Base-by-base conservation (phyloP, 768 basidiomycete species). In the Harrya chromipes region DNA sequence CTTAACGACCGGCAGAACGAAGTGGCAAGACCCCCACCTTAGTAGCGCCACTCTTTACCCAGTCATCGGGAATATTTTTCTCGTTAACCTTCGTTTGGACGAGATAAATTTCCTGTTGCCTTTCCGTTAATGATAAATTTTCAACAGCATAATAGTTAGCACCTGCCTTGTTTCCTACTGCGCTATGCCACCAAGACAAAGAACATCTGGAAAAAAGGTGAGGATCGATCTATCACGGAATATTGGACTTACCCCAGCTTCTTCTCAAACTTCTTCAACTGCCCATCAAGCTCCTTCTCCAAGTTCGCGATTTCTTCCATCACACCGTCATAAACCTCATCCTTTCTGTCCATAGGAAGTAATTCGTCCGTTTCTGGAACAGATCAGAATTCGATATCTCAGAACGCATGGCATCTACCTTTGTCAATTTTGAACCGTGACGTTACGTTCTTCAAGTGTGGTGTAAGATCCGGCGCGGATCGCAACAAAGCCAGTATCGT, bases 91-190 rank as follows among this genome's bases (percentile, higher is more conserved):
- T 74, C 10, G 84, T 85, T 71, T 94, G 87, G 16, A 97, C 75
- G 8, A 94, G 80, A 65, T 92, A 95, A 29, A 97, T 94, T 64
- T 97, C 94, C 87, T 94, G 53, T 16, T 38, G 19, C 27, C n/a
- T 34, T 45, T 47, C 29, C 43, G 19, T 56, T 13, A 52, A 34
- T 26, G 47, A 16, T 11, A 33, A 33, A 16, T 23, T 6, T 38
- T 43, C 41, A 34, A 11, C 33, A 27, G 24, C 26, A 44, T 17
- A 38, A 33, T 10, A 20, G 39, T 24, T 11, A 19, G 42, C 31
- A 38, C 49, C 39, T 43, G 83, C 90, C 76, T 95, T 95, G 43
- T 84, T 90, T 6, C 94, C 94, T 43, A 76, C 74, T 3, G 82
- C 80, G 55, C 90, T 93, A 58, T 97, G 83, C 84, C 85, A 85